A percentile compares a stretch with the other conserved stretches of the same genome.
These are phyloP conservation scores for Picea sitchensis DNA, from an alignment of 75 land plant species.

Conservation along the genomic window DNA sequence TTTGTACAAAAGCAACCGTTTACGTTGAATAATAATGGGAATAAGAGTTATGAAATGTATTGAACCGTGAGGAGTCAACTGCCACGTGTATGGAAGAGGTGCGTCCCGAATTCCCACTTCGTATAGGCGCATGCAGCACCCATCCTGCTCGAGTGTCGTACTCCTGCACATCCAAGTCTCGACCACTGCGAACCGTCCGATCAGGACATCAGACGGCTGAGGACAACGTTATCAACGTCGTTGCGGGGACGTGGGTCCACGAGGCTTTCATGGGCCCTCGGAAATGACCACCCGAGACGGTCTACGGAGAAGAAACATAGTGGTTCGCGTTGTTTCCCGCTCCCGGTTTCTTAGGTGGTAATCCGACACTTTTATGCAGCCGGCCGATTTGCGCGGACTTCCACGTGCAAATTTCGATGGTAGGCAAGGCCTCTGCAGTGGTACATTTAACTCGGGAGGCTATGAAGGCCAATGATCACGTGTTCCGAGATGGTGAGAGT, in stretches of 20 bases:
- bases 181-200: neutral
- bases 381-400: neutral
- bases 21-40: too few species aligned
- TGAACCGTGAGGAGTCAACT: neutral
- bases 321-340: neutral
- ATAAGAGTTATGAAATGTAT: too few species aligned
- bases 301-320: neutral
- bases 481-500: neutral
- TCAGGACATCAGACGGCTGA: neutral
- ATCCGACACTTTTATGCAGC: neutral
- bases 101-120: neutral
- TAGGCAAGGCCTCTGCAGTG: neutral
- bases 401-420: neutral
- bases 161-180: neutral
- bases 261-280: neutral
- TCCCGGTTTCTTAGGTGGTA: neutral
- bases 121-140: constrained; percentile 6
- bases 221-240: neutral
- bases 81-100: neutral
- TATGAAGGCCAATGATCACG: neutral
- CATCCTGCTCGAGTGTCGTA: neutral
- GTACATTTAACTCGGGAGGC: neutral
- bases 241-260: neutral
- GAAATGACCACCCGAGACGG: neutral
- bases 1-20: too few species aligned